Percentiles rank a stretch among this genome's conserved stretches.
Evolutionary conservation across 2,329 filamentous ascomycete species (phyloP).

Genomic region (Plenodomus lindquistii): DNA sequence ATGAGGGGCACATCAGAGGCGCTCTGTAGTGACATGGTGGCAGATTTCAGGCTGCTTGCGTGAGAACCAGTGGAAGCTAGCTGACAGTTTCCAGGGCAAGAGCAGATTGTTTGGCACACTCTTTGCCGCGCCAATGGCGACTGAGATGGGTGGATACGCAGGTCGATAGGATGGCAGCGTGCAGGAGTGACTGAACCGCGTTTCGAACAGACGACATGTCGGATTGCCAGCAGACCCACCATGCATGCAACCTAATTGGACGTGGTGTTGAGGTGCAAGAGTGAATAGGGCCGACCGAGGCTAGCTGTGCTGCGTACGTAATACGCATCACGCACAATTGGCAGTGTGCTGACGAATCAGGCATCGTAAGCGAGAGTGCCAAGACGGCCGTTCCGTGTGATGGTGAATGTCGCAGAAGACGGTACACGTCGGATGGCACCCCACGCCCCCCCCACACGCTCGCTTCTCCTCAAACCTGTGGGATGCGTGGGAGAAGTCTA

Average conservation of each 20-base stretch:
- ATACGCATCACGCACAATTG: conserved; percentile 2
- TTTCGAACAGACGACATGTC: conserved; percentile 5
- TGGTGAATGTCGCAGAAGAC: conserved; percentile 23
- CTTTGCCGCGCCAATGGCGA: background rate
- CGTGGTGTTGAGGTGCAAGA: conserved; percentile 11
- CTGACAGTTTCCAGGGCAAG: conserved; percentile 10
- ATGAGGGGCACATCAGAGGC: conserved; percentile 76
- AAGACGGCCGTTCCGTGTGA: conserved; percentile 15
- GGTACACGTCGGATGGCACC: background rate
- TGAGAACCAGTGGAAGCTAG: conserved; percentile 9
- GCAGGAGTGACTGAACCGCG: conserved; percentile 6
- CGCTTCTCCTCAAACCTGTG: conserved; percentile 1
- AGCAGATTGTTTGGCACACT: conserved; percentile 1
- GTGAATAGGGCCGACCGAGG: conserved; percentile 8
- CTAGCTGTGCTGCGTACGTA: background rate
- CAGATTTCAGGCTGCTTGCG: conserved; percentile 6
- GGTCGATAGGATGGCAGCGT: conserved; percentile 1
- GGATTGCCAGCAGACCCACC: conserved; percentile 16
- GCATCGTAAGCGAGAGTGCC: conserved; percentile 24
- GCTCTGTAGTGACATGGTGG: conserved; percentile 39
- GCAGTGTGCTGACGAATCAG: conserved; percentile 5
- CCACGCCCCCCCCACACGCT: conserved; percentile 18
- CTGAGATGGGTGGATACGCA: conserved; percentile 10
- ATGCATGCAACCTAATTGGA: conserved; percentile 12
- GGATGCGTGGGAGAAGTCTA: too few species aligned